Conservation (phyloP, 2,329 filamentous ascomycete genomes). For the Paramyrothecium roridum region DNA sequence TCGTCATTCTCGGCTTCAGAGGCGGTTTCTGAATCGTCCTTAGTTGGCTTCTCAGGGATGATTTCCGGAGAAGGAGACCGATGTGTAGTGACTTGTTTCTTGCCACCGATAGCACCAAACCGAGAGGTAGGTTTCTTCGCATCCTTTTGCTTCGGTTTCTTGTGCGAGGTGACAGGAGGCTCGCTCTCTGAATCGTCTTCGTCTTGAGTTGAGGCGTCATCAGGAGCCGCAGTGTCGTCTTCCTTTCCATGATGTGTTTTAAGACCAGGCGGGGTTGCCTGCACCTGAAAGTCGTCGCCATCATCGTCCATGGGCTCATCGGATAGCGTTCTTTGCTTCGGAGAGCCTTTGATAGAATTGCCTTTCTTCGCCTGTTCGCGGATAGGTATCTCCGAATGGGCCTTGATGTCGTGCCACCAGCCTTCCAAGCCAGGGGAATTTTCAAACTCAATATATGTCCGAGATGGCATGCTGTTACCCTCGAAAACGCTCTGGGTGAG, state of each 20-base stretch:
- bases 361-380: conserved; percentile 8
- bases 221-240: conserved; percentile 5
- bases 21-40: conserved; percentile 37
- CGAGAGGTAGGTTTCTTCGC: conserved; percentile 15
- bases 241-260: conserved; percentile 14
- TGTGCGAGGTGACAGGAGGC: conserved; percentile 8
- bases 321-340: conserved; percentile 7
- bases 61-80: conserved; percentile 19
- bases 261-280: conserved; percentile 41
- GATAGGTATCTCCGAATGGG: conserved; percentile 18
- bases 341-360: conserved; percentile 5
- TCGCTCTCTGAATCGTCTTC: conserved; percentile 20
- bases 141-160: conserved; percentile 1
- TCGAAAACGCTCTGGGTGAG: conserved; percentile 42
- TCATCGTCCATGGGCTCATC: conserved; percentile 28
- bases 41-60: conserved; percentile 3
- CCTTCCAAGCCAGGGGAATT: conserved; percentile 34
- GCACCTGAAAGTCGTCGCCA: conserved; percentile 51
- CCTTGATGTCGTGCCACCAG: conserved; percentile 47
- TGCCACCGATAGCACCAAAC: conserved; percentile 33
- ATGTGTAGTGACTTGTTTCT: not conserved
- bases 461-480: conserved; percentile 24
- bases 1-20: conserved; percentile 35
- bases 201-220: conserved; percentile 29
- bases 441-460: conserved; percentile 22